Conservation (phyloP, 768 basidiomycete species). For the Macrocybe gigantea region DNA sequence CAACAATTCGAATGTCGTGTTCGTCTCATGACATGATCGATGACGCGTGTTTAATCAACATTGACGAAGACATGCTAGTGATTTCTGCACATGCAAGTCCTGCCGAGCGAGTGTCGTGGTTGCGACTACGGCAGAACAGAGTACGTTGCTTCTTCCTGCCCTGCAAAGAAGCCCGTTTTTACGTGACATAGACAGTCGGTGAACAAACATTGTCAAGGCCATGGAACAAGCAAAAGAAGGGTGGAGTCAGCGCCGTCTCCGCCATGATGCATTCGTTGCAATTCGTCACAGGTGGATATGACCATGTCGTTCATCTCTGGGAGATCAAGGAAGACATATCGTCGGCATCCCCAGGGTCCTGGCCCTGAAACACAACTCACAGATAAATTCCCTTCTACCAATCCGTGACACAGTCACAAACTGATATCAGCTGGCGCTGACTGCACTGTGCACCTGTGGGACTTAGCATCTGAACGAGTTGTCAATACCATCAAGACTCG, state of each 20-base stretch:
- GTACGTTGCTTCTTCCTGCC: constrained; percentile 13
- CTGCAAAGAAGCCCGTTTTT: background rate
- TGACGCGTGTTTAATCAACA: constrained; percentile 33
- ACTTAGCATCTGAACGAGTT: constrained; percentile 40
- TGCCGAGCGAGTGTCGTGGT: constrained; percentile 23
- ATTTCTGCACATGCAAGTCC: constrained; percentile 35
- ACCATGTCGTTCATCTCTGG: constrained; percentile 46
- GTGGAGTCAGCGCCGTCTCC: constrained; percentile 37
- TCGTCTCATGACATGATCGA: constrained; percentile 19
- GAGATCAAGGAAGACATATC: constrained; percentile 26
- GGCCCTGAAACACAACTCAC: constrained; percentile 35
- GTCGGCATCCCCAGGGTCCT: constrained; percentile 22
- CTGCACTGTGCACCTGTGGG: constrained; percentile 37
- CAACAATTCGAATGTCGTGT: no score
- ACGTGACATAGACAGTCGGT: constrained; percentile 2
- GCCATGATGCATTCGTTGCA: constrained; percentile 31
- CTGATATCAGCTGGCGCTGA: constrained; percentile 43
- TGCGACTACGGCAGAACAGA: constrained; percentile 10
- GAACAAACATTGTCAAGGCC: constrained; percentile 16
- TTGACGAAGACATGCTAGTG: constrained; percentile 16
- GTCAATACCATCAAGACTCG: constrained; percentile 33
- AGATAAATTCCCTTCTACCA: constrained; percentile 37
- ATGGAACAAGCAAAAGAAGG: constrained; percentile 28
- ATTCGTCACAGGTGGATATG: constrained; percentile 46
- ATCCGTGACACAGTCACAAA: constrained; percentile 38